These are phyloP conservation scores for Zygoascus hellenicus DNA, from an alignment of 1,139 yeast species.

Conservation along the genomic window DNA sequence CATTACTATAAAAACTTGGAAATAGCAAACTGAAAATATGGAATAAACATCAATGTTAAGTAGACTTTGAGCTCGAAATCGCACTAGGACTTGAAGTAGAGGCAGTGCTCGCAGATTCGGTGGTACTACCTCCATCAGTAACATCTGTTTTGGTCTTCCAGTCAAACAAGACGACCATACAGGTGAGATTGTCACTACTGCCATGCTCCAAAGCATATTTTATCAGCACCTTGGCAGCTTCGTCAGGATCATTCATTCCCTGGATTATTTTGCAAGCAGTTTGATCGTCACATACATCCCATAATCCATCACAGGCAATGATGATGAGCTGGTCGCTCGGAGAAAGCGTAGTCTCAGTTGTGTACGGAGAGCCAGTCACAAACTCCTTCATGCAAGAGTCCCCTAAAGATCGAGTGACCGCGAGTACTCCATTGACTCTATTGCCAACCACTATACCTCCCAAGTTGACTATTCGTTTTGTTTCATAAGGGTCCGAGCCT, in stretches of 20 bases:
- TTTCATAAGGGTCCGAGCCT: slow-evolving; percentile 76
- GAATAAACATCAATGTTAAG: too few species aligned
- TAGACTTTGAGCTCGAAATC: too few species aligned
- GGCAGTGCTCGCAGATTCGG: not conserved
- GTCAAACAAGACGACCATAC: slow-evolving; percentile 74
- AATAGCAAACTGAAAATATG: too few species aligned
- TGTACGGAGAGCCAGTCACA: slow-evolving; percentile 87
- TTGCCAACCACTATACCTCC: slow-evolving; percentile 90
- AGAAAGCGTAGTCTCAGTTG: slow-evolving; percentile 74
- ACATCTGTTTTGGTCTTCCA: slow-evolving; percentile 6
- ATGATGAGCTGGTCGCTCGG: slow-evolving; percentile 78
- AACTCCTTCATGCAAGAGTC: slow-evolving; percentile 86
- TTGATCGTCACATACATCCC: slow-evolving; percentile 87
- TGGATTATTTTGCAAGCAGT: slow-evolving; percentile 70
- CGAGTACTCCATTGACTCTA: slow-evolving; percentile 92
- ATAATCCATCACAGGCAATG: slow-evolving; percentile 89
- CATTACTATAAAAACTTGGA: too few species aligned
- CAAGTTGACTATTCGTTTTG: slow-evolving; percentile 61
- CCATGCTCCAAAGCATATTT: slow-evolving; percentile 71
- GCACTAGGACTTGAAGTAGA: too few species aligned
- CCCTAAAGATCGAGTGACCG: slow-evolving; percentile 93
- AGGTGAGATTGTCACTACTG: slow-evolving; percentile 89
- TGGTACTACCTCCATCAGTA: not conserved
- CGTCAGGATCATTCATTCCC: slow-evolving; percentile 50
- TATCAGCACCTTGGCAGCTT: slow-evolving; percentile 66